These are phyloP conservation scores for California macrophylla DNA, from an alignment of 441 rosid genomes.

Conservation along the genomic window DNA sequence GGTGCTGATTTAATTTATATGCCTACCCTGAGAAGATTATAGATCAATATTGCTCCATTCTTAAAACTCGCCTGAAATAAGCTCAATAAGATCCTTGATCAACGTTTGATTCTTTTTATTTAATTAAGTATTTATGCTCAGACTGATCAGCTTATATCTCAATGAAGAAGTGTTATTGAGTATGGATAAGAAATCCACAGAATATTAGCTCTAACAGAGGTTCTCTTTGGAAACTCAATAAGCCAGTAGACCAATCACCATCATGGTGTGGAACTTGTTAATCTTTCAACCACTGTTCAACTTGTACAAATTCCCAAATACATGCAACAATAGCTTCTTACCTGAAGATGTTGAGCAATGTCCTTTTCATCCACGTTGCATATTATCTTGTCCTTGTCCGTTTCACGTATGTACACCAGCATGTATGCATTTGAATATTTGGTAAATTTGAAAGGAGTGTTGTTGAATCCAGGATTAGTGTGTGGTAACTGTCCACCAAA, in stretches of 20 bases:
- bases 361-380: conserved; percentile 92
- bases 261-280: conserved; percentile 5
- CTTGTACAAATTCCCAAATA: not conserved
- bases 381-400: conserved; percentile 86
- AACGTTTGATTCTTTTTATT: conserved; percentile 7
- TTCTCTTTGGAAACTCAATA: conserved; percentile 4
- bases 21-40: not conserved
- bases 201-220: conserved; percentile 3
- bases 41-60: not conserved
- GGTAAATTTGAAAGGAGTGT: conserved; percentile 78
- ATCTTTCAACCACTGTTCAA: conserved; percentile 2
- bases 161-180: conserved; percentile 2
- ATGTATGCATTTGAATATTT: conserved; percentile 92
- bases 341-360: conserved; percentile 92
- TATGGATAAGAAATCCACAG: conserved; percentile 14
- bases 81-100: conserved; percentile 5
- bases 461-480: conserved; percentile 84
- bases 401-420: conserved; percentile 94
- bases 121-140: conserved; percentile 15
- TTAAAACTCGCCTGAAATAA: not conserved
- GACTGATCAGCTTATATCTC: conserved; percentile 7
- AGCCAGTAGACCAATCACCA: conserved; percentile 4
- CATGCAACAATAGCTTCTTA: conserved; percentile 27
- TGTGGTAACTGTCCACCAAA: conserved; percentile 54
- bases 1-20: not conserved